Conservation (phyloP, 106 monocot species). For the Alisma plantagoaquatica region DNA sequence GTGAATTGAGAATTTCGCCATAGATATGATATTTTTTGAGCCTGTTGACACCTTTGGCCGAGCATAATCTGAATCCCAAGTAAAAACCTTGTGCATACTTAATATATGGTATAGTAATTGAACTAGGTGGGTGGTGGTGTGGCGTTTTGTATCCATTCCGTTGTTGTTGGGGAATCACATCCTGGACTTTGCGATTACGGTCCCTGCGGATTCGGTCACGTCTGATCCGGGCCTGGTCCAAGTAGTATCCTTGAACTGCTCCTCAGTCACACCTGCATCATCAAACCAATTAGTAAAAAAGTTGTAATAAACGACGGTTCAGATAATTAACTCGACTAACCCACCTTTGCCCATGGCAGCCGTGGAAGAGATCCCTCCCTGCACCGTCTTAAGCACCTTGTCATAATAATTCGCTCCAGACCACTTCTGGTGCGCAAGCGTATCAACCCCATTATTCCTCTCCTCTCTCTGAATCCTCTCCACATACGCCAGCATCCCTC, state of each 20-base stretch:
- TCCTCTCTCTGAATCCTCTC: slow-evolving; percentile 75
- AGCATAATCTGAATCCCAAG: too few relatives aligned
- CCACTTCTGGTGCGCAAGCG: slow-evolving; percentile 72
- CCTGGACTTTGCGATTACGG: slow-evolving; percentile 43
- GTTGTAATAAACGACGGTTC: neutral
- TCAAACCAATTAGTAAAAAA: neutral
- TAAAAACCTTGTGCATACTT: too few relatives aligned
- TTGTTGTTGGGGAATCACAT: too few relatives aligned
- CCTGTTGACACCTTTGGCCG: too few relatives aligned
- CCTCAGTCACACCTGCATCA: slow-evolving; percentile 66
- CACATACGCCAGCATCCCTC: slow-evolving; percentile 67
- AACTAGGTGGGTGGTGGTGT: too few relatives aligned
- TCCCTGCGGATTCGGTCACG: slow-evolving; percentile 14
- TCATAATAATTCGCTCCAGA: slow-evolving; percentile 68
- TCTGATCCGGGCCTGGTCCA: slow-evolving; percentile 21
- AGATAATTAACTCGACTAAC: neutral
- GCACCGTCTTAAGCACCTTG: slow-evolving; percentile 57
- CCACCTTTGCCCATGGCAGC: slow-evolving; percentile 84
- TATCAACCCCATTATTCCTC: slow-evolving; percentile 35
- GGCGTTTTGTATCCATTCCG: too few relatives aligned
- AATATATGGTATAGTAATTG: too few relatives aligned
- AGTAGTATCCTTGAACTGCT: slow-evolving; percentile 64
- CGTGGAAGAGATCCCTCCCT: slow-evolving; percentile 76
- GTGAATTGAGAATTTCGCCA: too few relatives aligned
- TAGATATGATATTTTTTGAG: too few relatives aligned